A percentile compares a stretch with the other conserved stretches of the same genome.
phyloP scores from a whole-genome alignment of 768 basidiomycete species.

The Neoboletus magnificus region DNA sequence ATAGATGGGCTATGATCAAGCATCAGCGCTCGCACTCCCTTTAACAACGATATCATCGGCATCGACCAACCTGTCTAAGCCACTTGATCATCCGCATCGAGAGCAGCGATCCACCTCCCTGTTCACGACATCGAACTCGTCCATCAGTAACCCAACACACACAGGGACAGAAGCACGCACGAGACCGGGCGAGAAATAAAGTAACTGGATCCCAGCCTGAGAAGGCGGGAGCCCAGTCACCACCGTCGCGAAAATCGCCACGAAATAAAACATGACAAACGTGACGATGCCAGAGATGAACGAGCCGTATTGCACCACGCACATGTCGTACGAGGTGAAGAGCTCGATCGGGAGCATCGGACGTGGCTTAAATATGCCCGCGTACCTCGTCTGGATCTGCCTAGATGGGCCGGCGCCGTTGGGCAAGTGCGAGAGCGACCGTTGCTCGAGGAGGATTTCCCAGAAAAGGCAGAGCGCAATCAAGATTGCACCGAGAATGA shows the following conservation, averaged over 20 bases:
- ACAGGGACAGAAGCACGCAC: slow-evolving; percentile 24
- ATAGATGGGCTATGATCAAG: slow-evolving; percentile 35
- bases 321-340: slow-evolving; percentile 42
- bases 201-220: slow-evolving; percentile 44
- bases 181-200: slow-evolving; percentile 51
- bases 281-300: slow-evolving; percentile 47
- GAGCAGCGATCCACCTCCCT: slow-evolving; percentile 39
- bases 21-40: background rate
- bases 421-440: background rate
- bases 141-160: background rate
- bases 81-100: slow-evolving; percentile 35
- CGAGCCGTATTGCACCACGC: slow-evolving; percentile 35
- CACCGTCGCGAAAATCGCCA: slow-evolving; percentile 49
- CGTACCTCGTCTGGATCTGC: slow-evolving; percentile 1
- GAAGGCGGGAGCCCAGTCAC: slow-evolving; percentile 40
- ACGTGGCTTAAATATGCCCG: slow-evolving; percentile 27
- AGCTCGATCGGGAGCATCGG: slow-evolving; percentile 48
- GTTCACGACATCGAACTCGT: background rate
- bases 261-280: slow-evolving; percentile 53
- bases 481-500: slow-evolving; percentile 43
- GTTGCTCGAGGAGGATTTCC: slow-evolving; percentile 40
- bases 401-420: background rate
- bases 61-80: slow-evolving; percentile 35
- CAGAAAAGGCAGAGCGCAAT: slow-evolving; percentile 40
- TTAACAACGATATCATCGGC: background rate